Evolutionary conservation across 2,329 filamentous ascomycete genomes (phyloP).

Genomic region (Fusarium buharicum): DNA sequence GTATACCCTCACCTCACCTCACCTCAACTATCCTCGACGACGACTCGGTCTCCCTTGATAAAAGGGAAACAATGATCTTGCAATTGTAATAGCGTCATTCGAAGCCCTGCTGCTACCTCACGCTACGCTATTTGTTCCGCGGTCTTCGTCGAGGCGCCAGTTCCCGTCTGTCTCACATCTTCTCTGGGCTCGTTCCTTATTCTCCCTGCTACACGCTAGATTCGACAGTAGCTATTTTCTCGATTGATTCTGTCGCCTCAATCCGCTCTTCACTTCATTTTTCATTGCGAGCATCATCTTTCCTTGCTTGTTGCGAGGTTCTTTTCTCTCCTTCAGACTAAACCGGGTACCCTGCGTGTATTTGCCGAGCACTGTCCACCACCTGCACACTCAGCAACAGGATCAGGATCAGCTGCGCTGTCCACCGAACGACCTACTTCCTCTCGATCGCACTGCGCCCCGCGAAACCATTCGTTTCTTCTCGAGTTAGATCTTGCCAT

Average conservation of each 20-base stretch:
- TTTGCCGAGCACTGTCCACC: conserved; percentile 30
- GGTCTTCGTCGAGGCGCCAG: conserved; percentile 44
- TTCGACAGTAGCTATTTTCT: conserved; percentile 40
- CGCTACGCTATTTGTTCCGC: conserved; percentile 37
- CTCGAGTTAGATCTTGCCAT: conserved; percentile 14
- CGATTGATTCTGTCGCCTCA: conserved; percentile 32
- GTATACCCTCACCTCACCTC: conserved; percentile 15
- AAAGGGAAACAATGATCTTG: conserved; percentile 45
- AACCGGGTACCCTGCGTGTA: conserved; percentile 21
- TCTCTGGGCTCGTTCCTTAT: conserved; percentile 42
- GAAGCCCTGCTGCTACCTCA: conserved; percentile 37
- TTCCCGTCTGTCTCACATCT: conserved; percentile 46
- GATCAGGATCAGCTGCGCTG: conserved; percentile 49
- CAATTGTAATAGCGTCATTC: conserved; percentile 45
- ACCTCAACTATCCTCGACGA: conserved; percentile 28
- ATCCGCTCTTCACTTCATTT: conserved; percentile 10
- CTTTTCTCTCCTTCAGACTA: conserved; percentile 22
- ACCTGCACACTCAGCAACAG: conserved; percentile 36
- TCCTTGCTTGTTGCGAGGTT: conserved; percentile 14
- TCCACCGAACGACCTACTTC: conserved; percentile 41
- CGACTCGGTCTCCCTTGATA: conserved; percentile 30
- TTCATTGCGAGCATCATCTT: conserved; percentile 16
- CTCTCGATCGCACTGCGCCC: conserved; percentile 34
- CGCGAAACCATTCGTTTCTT: conserved; percentile 42
- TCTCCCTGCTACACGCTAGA: conserved; percentile 43